Evolutionary conservation across 805 yeast genomes (phyloP).

Genomic region (Spathaspora hagerdaliae): DNA sequence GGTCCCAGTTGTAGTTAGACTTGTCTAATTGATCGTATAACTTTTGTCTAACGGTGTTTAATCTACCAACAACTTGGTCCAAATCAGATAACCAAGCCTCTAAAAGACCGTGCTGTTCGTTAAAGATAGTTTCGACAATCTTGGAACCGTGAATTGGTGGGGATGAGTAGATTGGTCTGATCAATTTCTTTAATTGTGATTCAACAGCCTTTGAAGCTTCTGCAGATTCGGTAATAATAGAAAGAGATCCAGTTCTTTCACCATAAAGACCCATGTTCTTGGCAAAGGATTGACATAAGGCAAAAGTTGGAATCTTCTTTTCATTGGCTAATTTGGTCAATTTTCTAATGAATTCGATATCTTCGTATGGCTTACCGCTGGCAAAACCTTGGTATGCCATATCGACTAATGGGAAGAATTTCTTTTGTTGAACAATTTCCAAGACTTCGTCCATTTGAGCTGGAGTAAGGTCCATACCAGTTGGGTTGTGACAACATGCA

Average conservation of each 20-base stretch:
- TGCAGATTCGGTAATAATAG: conserved; percentile 54
- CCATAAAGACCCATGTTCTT: conserved; percentile 49
- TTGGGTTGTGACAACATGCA: conserved; percentile 97
- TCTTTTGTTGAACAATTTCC: conserved; percentile 52
- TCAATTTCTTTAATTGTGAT: conserved; percentile 78
- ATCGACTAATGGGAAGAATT: conserved; percentile 79
- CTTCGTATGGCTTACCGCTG: conserved; percentile 75
- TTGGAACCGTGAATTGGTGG: conserved; percentile 95
- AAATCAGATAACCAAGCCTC: conserved; percentile 81
- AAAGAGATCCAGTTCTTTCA: conserved; percentile 72
- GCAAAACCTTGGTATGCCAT: conserved; percentile 96
- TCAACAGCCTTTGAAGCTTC: conserved; percentile 52
- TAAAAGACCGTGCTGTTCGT: conserved; percentile 46
- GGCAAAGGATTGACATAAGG: conserved; percentile 49
- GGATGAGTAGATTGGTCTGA: conserved; percentile 85
- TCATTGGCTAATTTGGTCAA: conserved; percentile 47
- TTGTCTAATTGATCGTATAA: conserved; percentile 62
- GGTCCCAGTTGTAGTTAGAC: conserved; percentile 75
- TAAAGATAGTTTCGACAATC: conserved; percentile 74
- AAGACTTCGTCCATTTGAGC: conserved; percentile 80
- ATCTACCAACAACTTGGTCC: conserved; percentile 70
- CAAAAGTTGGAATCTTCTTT: conserved; percentile 47
- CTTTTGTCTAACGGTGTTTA: conserved; percentile 64
- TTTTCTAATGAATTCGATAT: conserved; percentile 47
- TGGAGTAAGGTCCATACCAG: conserved; percentile 85